Evolutionary conservation across 1,139 yeast species (phyloP).

Genomic region (Schizosaccharomyces versatilis): DNA sequence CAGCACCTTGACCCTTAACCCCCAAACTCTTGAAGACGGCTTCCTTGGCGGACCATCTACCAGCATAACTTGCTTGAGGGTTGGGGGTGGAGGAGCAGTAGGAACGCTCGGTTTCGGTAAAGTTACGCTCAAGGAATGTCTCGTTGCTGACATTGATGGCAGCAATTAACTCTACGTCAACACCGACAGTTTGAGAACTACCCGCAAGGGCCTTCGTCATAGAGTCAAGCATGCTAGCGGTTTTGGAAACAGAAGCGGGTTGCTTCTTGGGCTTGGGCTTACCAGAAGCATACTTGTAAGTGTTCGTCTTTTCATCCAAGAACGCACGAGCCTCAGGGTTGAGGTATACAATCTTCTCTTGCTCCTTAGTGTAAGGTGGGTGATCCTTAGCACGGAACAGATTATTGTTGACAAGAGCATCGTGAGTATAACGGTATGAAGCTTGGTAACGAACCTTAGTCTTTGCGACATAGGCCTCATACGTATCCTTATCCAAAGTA

Average conservation of each 20-base stretch:
- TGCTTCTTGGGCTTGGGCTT: conserved; percentile 19
- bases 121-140: conserved; percentile 78
- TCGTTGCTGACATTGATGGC: conserved; percentile 65
- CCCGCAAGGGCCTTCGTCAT: conserved; percentile 30
- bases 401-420: conserved; percentile 75
- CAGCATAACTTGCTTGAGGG: conserved; percentile 82
- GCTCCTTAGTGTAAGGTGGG: conserved; percentile 74
- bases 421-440: conserved; percentile 90
- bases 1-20: conserved; percentile 78
- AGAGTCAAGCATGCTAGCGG: conserved; percentile 22
- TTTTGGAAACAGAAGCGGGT: conserved; percentile 20
- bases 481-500: conserved; percentile 47
- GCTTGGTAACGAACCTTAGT: conserved; percentile 65
- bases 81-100: conserved; percentile 56
- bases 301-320: conserved; percentile 28
- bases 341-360: conserved; percentile 75
- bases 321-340: conserved; percentile 83
- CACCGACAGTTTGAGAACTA: conserved; percentile 57
- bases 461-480: conserved; percentile 45
- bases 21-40: conserved; percentile 93
- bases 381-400: conserved; percentile 83
- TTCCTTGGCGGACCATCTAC: conserved; percentile 98
- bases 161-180: conserved; percentile 76
- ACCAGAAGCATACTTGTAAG: conserved; percentile 15
- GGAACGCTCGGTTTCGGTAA: conserved; percentile 53